Base-by-base conservation (phyloP, 2,329 filamentous ascomycete species). In the Magnaporthiopsis rhizophila region DNA sequence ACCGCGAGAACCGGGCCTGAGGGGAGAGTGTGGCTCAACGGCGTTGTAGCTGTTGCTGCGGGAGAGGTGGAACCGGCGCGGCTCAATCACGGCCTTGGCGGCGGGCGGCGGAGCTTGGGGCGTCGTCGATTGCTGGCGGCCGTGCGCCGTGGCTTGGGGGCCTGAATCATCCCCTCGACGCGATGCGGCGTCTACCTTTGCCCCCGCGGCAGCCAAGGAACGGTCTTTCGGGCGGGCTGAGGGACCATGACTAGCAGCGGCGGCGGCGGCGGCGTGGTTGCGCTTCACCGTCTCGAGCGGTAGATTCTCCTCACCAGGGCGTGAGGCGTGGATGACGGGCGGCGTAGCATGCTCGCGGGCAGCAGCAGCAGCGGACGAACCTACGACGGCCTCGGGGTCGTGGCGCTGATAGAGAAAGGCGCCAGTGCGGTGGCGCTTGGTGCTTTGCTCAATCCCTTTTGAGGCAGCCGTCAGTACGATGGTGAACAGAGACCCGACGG, bases 401-500 rank as follows among this genome's bases (percentile, higher is more conserved):
- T 82, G 80, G 67, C 83, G 80, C 66, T 82, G 81, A 68, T 86
- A 87, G n/a, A 85, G 78, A 75, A 81, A 86, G 67, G 77, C 77
- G 56, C 77, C 77, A 68, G 78, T 81, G 61, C 81, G 79, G 69
- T 81, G 81, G 66, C 84, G 78, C 71, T 87, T 86, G 64, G 76
- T 78, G 60, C 77, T 75, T 59, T 77, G 75, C 65, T 86, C 83
- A 65, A 86, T 67, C 8, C 66, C 69, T 70, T 61, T 61, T 24
- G 64, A 53, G 45, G 61, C 15, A 62, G 64, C 58, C 12, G 62
- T 71, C 36, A 71, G 63, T 38, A 67, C 45, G 18, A 28, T 12
- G 28, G 61, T 58, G 62, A 68, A 65, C 60, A 65, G 62, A 15
- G 24, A 61, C 59, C 59, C 50, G 26, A 65, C 36, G 65, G 65